phyloP scores from a whole-genome alignment of 1,284 basidiomycete species.

The Ustilago nuda region DNA sequence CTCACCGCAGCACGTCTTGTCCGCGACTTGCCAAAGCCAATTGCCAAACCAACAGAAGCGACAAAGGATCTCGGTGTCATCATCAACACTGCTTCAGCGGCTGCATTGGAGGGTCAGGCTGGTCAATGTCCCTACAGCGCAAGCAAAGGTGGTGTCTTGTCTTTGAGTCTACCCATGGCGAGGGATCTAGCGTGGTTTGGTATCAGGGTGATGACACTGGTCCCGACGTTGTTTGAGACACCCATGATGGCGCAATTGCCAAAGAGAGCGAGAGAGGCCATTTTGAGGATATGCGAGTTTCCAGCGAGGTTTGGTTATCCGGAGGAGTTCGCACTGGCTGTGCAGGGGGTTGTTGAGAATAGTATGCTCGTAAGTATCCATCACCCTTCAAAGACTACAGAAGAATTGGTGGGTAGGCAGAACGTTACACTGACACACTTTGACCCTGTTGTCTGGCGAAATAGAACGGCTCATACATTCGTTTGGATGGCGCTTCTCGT shows the following conservation, averaged over 20 bases:
- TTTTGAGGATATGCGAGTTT: constrained; percentile 41
- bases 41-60: constrained; percentile 36
- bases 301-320: constrained; percentile 62
- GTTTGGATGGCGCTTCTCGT: constrained; percentile 65
- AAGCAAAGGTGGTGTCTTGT: constrained; percentile 67
- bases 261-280: constrained; percentile 28
- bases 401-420: neutral
- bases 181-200: constrained; percentile 69
- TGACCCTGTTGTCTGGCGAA: neutral
- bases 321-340: constrained; percentile 66
- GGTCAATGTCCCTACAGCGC: constrained; percentile 68
- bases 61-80: constrained; percentile 68
- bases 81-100: constrained; percentile 66
- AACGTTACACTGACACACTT: neutral
- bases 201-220: constrained; percentile 58
- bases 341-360: constrained; percentile 62
- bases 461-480: constrained; percentile 59
- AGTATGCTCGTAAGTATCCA: constrained; percentile 62
- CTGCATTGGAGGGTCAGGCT: constrained; percentile 69
- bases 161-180: constrained; percentile 69
- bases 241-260: constrained; percentile 67
- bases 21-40: constrained; percentile 44
- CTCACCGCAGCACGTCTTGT: constrained; percentile 67
- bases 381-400: no score
- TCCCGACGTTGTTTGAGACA: constrained; percentile 68